Conservation (phyloP, 305 asterid species). For the Stenogyne calaminthoides region DNA sequence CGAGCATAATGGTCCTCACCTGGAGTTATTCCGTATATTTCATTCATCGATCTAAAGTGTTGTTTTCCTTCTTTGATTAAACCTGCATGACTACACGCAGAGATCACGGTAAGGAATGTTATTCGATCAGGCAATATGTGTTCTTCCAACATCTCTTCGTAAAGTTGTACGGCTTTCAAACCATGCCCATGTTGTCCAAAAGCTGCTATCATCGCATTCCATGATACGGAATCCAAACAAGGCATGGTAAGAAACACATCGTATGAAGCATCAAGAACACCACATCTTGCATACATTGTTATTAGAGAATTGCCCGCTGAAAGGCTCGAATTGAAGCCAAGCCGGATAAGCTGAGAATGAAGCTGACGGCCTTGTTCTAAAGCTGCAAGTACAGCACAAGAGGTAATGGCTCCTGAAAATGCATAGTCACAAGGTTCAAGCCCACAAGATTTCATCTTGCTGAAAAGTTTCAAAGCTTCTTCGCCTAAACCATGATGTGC, state of each 20-base stretch:
- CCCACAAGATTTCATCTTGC: slow-evolving; percentile 62
- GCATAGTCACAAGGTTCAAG: slow-evolving; percentile 82
- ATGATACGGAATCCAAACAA: slow-evolving; percentile 73
- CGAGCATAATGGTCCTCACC: slow-evolving; percentile 94
- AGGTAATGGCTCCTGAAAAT: slow-evolving; percentile 84
- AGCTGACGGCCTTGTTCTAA: slow-evolving; percentile 86
- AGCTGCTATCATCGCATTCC: slow-evolving; percentile 97
- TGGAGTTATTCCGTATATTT: slow-evolving; percentile 58
- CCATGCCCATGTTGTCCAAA: slow-evolving; percentile 91
- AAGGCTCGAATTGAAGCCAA: slow-evolving; percentile 84
- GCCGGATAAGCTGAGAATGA: slow-evolving; percentile 71
- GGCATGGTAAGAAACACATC: slow-evolving; percentile 64
- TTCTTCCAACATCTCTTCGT: slow-evolving; percentile 73
- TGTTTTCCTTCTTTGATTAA: slow-evolving; percentile 66
- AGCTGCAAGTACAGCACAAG: slow-evolving; percentile 83
- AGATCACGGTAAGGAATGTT: slow-evolving; percentile 76
- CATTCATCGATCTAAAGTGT: slow-evolving; percentile 58
- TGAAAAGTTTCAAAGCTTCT: slow-evolving; percentile 78
- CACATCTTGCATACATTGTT: slow-evolving; percentile 88
- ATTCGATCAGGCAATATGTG: slow-evolving; percentile 72
- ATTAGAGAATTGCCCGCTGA: slow-evolving; percentile 88
- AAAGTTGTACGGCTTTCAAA: slow-evolving; percentile 56
- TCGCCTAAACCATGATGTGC: slow-evolving; percentile 85
- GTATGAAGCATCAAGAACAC: slow-evolving; percentile 69
- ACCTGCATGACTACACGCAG: slow-evolving; percentile 93